Conservation (phyloP, 345 rosid genomes). For the Cardamine occulta region DNA sequence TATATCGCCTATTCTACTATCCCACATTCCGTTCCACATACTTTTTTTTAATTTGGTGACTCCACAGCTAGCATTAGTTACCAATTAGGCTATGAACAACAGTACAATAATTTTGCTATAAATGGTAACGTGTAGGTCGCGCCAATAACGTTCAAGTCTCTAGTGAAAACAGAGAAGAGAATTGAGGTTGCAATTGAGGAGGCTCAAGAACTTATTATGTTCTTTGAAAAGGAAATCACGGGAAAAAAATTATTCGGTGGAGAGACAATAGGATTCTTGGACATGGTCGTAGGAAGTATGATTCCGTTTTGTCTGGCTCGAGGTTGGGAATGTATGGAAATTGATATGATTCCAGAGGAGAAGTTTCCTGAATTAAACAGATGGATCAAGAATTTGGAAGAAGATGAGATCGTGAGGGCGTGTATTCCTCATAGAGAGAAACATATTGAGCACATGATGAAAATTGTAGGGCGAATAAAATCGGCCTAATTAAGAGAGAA, state of each 20-base stretch:
- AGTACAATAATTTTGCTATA: too few species aligned
- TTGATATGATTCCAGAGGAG: conserved; percentile 37
- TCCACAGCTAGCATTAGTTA: too few species aligned
- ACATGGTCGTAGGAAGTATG: conserved; percentile 33
- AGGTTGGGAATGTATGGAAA: conserved; percentile 39
- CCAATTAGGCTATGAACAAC: too few species aligned
- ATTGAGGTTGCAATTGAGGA: conserved; percentile 34
- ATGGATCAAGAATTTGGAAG: conserved; percentile 12
- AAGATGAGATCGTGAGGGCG: conserved; percentile 24
- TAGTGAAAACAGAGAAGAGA: conserved; percentile 11
- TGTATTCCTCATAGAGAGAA: conserved; percentile 37
- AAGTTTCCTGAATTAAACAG: conserved; percentile 18
- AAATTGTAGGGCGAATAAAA: not conserved
- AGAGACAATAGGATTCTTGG: conserved; percentile 38
- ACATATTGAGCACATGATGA: conserved; percentile 32
- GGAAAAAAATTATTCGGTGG: conserved; percentile 48
- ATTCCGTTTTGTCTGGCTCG: conserved; percentile 25
- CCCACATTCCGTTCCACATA: too few species aligned
- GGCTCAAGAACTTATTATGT: conserved; percentile 16
- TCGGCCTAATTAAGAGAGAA: not conserved
- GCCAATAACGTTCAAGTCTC: not conserved
- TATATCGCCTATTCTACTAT: too few species aligned
- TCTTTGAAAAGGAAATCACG: conserved; percentile 41
- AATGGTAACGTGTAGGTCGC: not conserved
- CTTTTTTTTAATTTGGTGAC: too few species aligned